Percentiles rank a stretch among this genome's conserved stretches.
These are phyloP conservation scores for Aspergillus sp. DNA, from an alignment of 2,329 filamentous ascomycete genomes.

Conservation along the genomic window DNA sequence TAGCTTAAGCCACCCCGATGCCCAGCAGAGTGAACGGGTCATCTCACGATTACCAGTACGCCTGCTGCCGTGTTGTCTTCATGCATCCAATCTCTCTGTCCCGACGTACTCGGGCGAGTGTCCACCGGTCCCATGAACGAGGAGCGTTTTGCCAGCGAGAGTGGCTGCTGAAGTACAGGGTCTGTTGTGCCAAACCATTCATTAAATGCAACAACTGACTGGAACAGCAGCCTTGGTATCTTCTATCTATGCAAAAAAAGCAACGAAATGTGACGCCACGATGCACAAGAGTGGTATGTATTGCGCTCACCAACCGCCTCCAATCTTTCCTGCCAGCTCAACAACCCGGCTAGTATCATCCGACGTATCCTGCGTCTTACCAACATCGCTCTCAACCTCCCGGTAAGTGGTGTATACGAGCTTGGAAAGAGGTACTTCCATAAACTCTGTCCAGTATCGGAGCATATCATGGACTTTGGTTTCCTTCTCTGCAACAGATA, in stretches of 20 bases:
- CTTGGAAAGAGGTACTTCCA: conserved; percentile 60
- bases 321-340: conserved; percentile 80
- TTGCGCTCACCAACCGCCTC: conserved; percentile 74
- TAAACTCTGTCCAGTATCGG: conserved; percentile 64
- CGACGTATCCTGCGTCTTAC: conserved; percentile 53
- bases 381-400: conserved; percentile 89
- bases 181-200: too few relatives aligned
- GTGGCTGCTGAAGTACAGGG: too few relatives aligned
- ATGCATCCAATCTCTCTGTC: too few relatives aligned
- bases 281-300: not conserved
- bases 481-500: conserved; percentile 18
- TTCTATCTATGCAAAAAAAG: conserved; percentile 1
- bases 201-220: conserved; percentile 1
- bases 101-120: too few relatives aligned
- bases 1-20: too few relatives aligned
- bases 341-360: conserved; percentile 72
- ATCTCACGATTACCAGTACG: too few relatives aligned
- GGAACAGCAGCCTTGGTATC: too few relatives aligned
- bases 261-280: not conserved
- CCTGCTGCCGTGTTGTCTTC: too few relatives aligned
- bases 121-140: too few relatives aligned
- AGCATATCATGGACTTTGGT: conserved; percentile 54
- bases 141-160: too few relatives aligned
- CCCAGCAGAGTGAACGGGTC: too few relatives aligned
- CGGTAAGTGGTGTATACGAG: conserved; percentile 81